These are phyloP conservation scores for Cystofilobasidium capitatum DNA, from an alignment of 768 basidiomycete genomes.

Conservation along the genomic window DNA sequence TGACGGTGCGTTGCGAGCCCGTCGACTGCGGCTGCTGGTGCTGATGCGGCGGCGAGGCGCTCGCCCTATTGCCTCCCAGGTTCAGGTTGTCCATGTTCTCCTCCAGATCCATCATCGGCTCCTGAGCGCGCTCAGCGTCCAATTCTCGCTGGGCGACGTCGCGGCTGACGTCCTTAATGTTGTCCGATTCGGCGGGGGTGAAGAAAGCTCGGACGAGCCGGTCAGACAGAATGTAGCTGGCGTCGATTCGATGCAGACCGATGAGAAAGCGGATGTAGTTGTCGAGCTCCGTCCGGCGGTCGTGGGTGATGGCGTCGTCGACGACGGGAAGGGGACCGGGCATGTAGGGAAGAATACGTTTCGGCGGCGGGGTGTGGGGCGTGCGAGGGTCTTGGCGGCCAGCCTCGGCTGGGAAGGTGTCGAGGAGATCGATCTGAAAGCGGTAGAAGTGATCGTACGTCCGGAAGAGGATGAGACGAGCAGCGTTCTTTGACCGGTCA, in stretches of 20 bases:
- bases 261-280: constrained; percentile 77
- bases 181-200: constrained; percentile 73
- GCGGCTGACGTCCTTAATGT: constrained; percentile 54
- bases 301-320: constrained; percentile 70
- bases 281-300: constrained; percentile 71
- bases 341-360: constrained; percentile 84
- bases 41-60: not conserved
- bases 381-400: constrained; percentile 46
- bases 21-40: not conserved
- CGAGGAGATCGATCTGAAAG: constrained; percentile 81
- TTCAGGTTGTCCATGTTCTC: not conserved
- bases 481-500: constrained; percentile 48
- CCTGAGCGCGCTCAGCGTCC: constrained; percentile 23
- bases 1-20: not conserved
- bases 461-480: constrained; percentile 78
- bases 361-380: not conserved
- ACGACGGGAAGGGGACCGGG: constrained; percentile 82
- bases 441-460: constrained; percentile 98
- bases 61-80: not conserved
- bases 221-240: constrained; percentile 72
- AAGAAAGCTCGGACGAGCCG: constrained; percentile 72
- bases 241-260: constrained; percentile 53
- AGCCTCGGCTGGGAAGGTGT: constrained; percentile 81
- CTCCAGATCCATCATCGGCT: constrained; percentile 9
- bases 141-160: constrained; percentile 42